Conservation (phyloP, 306 rosid species). For the Dryas alaskensis region DNA sequence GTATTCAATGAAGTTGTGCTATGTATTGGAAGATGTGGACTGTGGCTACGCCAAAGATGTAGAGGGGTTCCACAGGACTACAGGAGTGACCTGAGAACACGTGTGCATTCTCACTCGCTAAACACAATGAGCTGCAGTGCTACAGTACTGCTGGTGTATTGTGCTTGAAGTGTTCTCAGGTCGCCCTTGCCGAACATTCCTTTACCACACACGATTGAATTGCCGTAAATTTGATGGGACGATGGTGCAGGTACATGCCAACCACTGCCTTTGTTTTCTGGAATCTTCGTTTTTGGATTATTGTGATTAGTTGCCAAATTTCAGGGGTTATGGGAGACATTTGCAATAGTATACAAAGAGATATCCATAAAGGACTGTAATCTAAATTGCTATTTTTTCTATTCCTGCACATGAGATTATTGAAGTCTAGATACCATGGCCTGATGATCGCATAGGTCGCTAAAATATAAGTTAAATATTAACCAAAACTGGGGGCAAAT, state of each 20-base stretch:
- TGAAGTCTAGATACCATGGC: background rate
- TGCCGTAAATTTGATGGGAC: background rate
- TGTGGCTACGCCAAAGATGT: background rate
- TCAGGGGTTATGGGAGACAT: no score
- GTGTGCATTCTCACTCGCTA: background rate
- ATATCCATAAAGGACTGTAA: no score
- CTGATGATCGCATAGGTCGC: background rate
- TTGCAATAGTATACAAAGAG: no score
- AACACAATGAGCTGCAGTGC: background rate
- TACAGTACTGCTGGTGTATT: background rate
- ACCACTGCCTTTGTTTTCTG: no score
- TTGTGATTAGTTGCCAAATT: no score
- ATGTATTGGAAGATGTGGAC: background rate
- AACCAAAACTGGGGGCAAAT: background rate
- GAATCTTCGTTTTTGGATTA: no score
- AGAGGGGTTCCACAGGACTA: background rate
- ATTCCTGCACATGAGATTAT: background rate
- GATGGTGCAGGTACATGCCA: background rate
- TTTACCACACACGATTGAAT: background rate
- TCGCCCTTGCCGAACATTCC: background rate
- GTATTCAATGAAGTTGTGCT: background rate
- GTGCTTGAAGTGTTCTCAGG: slow-evolving; percentile 4
- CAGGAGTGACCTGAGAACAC: background rate
- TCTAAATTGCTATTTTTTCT: background rate
- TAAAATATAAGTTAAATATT: background rate